Evolutionary conservation across 2,329 filamentous ascomycete genomes (phyloP), one percentile per base, ranked within the genome.

Genomic region (Fusarium oxysporum): DNA sequence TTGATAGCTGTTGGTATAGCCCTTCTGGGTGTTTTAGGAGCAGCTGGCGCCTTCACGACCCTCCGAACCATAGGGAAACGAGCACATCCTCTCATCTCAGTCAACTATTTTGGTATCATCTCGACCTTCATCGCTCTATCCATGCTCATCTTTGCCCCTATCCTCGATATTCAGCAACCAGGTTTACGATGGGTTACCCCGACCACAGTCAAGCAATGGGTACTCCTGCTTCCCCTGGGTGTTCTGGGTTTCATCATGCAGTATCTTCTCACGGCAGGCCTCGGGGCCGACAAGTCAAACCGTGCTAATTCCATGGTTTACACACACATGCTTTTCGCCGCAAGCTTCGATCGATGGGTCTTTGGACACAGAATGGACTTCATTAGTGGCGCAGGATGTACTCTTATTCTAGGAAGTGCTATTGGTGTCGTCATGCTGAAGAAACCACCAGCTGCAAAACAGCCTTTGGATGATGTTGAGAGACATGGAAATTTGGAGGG

Each of bases 231-330:
- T 1, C 88, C 91, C 41, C 84, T 97, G 8, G 93, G 93, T 0
- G 78, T 90, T 0, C 92, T 92, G 72, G 95, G 95, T 1, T 96
- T 97, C 78, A 80, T 92, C 28, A 92, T 96, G 89, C 95, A 97
- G 87, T 94, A 94, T 74, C 86, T 97, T n/a, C 84, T 97, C 23
- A 96, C 95, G 2, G 88, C 90, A 1, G 94, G 94, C 0, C 83
- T 98, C 53, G 84, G 92, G 30, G 90, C 92, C 68, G 92, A 95
- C 77, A 92, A 92, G 70, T 87, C 86, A 25, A 89, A 89, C 73
- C 81, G 86, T 47, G 88, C 88, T 12, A 89, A 87, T 21, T 83
- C 85, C 59, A 89, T 90, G 88, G 81, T 89, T 9, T 89, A 89
- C 66, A 88, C 87, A 11, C 85, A 89, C 50, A 88, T 89, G 84